phyloP scores from a whole-genome alignment of 2,329 filamentous ascomycete species.

The Venturia nashicola region DNA sequence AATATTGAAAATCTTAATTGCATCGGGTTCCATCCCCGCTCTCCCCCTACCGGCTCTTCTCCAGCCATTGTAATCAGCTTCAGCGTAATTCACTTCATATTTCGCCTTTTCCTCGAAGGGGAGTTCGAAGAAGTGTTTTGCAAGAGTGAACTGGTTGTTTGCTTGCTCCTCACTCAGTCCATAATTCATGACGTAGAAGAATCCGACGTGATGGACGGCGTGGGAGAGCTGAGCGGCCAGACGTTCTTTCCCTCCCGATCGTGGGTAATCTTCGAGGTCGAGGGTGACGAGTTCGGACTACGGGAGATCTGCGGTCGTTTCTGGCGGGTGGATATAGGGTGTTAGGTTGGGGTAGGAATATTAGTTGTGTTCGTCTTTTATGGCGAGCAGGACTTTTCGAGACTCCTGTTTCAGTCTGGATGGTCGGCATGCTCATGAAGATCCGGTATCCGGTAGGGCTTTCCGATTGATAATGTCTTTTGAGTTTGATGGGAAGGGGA shows the following conservation, averaged over 20 bases:
- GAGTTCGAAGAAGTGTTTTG: slow-evolving; percentile 14
- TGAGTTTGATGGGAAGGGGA: too few relatives aligned
- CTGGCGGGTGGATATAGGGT: not conserved
- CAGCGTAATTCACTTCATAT: slow-evolving; percentile 13
- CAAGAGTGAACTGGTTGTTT: slow-evolving; percentile 14
- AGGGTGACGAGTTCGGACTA: slow-evolving; percentile 14
- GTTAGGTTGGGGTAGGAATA: not conserved
- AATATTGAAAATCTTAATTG: slow-evolving; percentile 12
- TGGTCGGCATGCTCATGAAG: not conserved
- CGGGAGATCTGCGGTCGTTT: slow-evolving; percentile 11
- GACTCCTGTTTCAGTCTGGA: not conserved
- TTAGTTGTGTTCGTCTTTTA: not conserved
- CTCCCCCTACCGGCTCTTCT: slow-evolving; percentile 2
- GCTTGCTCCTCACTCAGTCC: slow-evolving; percentile 14
- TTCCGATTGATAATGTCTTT: too few relatives aligned
- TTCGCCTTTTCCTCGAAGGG: slow-evolving; percentile 13
- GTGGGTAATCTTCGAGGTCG: slow-evolving; percentile 14
- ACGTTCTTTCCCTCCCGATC: slow-evolving; percentile 14
- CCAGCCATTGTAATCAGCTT: slow-evolving; percentile 16
- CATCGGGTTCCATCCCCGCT: slow-evolving; percentile 6
- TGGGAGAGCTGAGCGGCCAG: slow-evolving; percentile 14
- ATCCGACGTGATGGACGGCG: slow-evolving; percentile 15
- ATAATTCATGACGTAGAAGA: slow-evolving; percentile 16
- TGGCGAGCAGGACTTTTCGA: not conserved
- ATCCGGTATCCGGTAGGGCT: too few relatives aligned